Evolutionary conservation across 441 rosid species (phyloP), one percentile per base, ranked within the genome.

Genomic region (Croton setiger): DNA sequence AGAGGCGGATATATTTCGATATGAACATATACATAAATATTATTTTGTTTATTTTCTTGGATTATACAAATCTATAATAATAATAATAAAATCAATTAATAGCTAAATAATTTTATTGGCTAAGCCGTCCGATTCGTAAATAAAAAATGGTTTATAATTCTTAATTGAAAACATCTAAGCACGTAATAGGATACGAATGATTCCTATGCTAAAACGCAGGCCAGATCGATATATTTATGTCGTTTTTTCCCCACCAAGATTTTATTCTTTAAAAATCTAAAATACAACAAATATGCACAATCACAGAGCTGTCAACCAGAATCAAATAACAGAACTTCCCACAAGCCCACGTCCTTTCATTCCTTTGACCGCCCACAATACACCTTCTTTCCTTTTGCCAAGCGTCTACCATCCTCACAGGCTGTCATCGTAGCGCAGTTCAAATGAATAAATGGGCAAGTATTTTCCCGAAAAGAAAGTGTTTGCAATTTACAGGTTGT

Each of bases 181-280:
- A 66, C 60, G 51, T 23, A 52, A 65, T 51, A 27, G 1, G 31
- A 27, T 27, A 27, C 2, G 31, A 27, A 27, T 0, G 31, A 27
- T 27, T 27, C 31, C 31, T 27, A 27, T 27, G 31, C 31, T 27
- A 27, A 27, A 27, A 27, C 31, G 31, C 31, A 27, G 57, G 15
- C n/a, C 54, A 63, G 5, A 48, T 48, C 5, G 52, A 48, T 48
- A 17, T 4, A 48, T 15, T 39, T 3, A 15, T 15, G 52, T 48
- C 18, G 17, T 48, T 48, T 48, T 27, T 27, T n/a, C 6, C 9
- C 13, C 31, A 27, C 56, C 15, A 59, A 68, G 65, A 68, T 68
- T 68, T 68, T 68, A 68, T 68, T 68, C 65, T 23, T 35, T 21
- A 35, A 2, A 57, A 15, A 4, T n/a, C 41, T 17, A 54, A 33